Base-by-base conservation (phyloP, 2,329 filamentous ascomycete species). In the Cladosporium sp. region DNA sequence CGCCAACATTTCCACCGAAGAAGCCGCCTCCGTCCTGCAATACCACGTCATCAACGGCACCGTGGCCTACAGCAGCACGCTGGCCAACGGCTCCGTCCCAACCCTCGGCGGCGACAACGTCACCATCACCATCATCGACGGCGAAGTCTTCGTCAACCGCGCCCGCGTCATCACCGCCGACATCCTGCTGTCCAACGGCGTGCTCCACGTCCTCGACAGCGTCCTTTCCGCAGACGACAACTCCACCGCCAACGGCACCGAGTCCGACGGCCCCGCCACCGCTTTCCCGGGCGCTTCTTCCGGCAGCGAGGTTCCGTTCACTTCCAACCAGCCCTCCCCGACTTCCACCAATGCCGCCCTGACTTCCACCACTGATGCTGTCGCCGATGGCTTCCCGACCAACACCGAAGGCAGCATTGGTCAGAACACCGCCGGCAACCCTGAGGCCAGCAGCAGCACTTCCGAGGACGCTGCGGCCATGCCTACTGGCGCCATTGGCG, bases 21-120 rank as follows among this genome's bases (percentile, higher is more conserved):
- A 79, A 12, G 69, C 85, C 1, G 63, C 71, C 2, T 64, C 63
- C 22, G 74, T 86, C 43, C 71, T 87, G 29, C 67, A 73, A 20
- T 88, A 88, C 67, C 84, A 88, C 62, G 73, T 86, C 45, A 67
- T 87, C 38, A 71, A 72, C 39, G 75, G 74, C 39, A 72, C 71
- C 7, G 72, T 83, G 1, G 69, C 69, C 48, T 85, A 84, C 67
- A 77, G 73, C 42, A 58, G 49, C 41, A 54, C 54, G 22, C 68
- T 79, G 15, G 57, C 56, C 55, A 70, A 71, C 29, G 69, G 60
- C 18, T 63, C 54, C 8, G 57, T 75, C 13, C 53, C 57, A 7
- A 67, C 71, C 1, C 55, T 69, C 9, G 62, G 66, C 36, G 72
- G 72, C 45, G 57, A 38, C 2, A 60, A 65, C 33, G 38, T 75